A percentile compares a stretch with the other conserved stretches of the same genome.
Conservation (phyloP, 345 rosid species). For the Melastoma malabathricum region DNA sequence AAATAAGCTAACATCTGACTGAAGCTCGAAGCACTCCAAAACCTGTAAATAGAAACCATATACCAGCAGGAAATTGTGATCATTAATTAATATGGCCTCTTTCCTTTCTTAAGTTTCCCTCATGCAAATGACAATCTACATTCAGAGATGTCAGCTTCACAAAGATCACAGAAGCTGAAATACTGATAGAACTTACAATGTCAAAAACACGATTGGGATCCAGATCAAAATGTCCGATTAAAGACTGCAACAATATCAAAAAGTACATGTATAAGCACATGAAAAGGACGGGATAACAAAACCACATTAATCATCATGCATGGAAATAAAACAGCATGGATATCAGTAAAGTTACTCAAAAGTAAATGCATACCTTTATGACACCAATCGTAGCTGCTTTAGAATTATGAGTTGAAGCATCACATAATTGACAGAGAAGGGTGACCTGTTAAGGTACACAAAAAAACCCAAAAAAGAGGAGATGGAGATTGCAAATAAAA, state of each 20-base stretch:
- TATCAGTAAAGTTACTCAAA: neutral
- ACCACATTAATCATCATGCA: slow-evolving; percentile 3
- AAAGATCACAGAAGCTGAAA: slow-evolving; percentile 1
- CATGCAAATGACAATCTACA: slow-evolving; percentile 1
- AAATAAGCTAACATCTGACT: slow-evolving; percentile 54
- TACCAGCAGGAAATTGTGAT: slow-evolving; percentile 6
- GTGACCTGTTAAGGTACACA: slow-evolving; percentile 46
- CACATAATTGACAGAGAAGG: slow-evolving; percentile 71
- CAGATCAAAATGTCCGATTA: slow-evolving; percentile 97
- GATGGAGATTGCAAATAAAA: neutral
- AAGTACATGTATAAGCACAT: slow-evolving; percentile 9
- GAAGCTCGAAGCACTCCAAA: slow-evolving; percentile 91
- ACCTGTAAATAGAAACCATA: slow-evolving; percentile 37
- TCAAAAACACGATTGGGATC: slow-evolving; percentile 99
- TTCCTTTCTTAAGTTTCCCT: slow-evolving; percentile 2
- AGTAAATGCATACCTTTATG: slow-evolving; percentile 53
- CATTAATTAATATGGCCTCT: slow-evolving; percentile 10
- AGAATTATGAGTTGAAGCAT: slow-evolving; percentile 47
- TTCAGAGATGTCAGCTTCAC: neutral
- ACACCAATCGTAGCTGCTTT: slow-evolving; percentile 80
- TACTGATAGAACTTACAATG: slow-evolving; percentile 51
- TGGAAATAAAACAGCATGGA: neutral
- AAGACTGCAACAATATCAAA: slow-evolving; percentile 51
- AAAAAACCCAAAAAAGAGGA: neutral
- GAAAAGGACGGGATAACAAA: slow-evolving; percentile 2